phyloP scores from a whole-genome alignment of 106 monocot species.

The Apostasia shenzhenica region DNA sequence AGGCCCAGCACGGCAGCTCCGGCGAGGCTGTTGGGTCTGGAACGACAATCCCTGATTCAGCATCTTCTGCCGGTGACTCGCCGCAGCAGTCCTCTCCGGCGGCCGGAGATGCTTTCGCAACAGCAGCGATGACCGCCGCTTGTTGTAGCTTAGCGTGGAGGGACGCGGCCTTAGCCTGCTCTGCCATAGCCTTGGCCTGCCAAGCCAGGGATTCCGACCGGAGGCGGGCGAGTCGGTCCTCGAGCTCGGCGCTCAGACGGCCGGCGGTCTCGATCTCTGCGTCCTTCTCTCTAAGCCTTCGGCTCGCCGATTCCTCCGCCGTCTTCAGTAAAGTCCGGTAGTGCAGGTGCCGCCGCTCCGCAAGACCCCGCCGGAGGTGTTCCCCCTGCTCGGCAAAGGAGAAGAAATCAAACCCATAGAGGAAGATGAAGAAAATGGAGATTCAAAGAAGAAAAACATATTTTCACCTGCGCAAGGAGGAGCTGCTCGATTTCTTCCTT shows the following conservation, averaged over 20 bases:
- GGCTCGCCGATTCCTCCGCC: slow-evolving; percentile 37
- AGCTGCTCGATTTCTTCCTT: slow-evolving; percentile 43
- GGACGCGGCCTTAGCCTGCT: slow-evolving; percentile 48
- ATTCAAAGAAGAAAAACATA: neutral
- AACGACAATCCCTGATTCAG: slow-evolving; percentile 65
- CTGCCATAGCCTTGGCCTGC: slow-evolving; percentile 70
- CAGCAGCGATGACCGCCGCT: slow-evolving; percentile 20
- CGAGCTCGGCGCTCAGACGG: slow-evolving; percentile 55
- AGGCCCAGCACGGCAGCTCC: slow-evolving; percentile 28
- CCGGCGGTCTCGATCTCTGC: slow-evolving; percentile 43
- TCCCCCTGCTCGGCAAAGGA: slow-evolving; percentile 35
- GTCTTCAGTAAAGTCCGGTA: slow-evolving; percentile 38
- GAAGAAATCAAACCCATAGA: neutral
- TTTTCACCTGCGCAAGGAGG: slow-evolving; percentile 28
- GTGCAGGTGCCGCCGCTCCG: slow-evolving; percentile 36
- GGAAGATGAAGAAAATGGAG: neutral
- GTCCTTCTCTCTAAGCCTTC: slow-evolving; percentile 55
- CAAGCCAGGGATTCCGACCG: slow-evolving; percentile 52
- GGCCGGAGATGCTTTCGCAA: neutral
- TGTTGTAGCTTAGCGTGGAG: slow-evolving; percentile 68
- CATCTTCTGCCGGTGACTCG: slow-evolving; percentile 40
- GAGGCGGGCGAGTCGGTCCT: slow-evolving; percentile 45
- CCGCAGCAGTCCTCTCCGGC: slow-evolving; percentile 12
- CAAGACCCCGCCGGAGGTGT: slow-evolving; percentile 61
- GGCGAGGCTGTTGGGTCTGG: slow-evolving; percentile 22